phyloP scores from a whole-genome alignment of 192 early-diverging fungal species.

The Mortierella antarctica region DNA sequence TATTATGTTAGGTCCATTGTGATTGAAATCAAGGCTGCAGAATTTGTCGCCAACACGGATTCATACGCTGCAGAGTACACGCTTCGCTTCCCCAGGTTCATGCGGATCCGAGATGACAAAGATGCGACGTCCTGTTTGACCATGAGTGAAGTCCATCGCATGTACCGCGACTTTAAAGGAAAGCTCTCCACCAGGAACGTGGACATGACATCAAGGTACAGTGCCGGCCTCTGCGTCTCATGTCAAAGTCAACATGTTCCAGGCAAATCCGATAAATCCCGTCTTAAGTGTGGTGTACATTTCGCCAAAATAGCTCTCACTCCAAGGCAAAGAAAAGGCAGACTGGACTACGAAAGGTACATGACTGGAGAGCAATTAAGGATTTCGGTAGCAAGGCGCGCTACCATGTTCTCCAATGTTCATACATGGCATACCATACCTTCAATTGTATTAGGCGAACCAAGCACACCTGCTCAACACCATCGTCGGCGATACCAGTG shows the following conservation, averaged over 20 bases:
- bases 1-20: constrained; percentile 60
- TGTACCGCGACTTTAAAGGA: constrained; percentile 45
- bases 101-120: constrained; percentile 76
- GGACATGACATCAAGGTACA: constrained; percentile 8
- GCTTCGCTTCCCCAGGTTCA: constrained; percentile 82
- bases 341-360: constrained; percentile 31
- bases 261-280: neutral
- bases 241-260: neutral
- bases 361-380: neutral
- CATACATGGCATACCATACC: neutral
- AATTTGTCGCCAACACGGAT: constrained; percentile 65
- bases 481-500: constrained; percentile 55
- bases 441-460: constrained; percentile 9
- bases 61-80: constrained; percentile 71
- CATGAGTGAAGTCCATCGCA: constrained; percentile 48
- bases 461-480: constrained; percentile 30
- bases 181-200: constrained; percentile 24
- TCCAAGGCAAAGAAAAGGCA: constrained; percentile 26
- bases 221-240: neutral
- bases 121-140: constrained; percentile 58
- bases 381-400: neutral
- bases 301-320: neutral
- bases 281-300: neutral
- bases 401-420: no score
- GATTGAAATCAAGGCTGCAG: constrained; percentile 73